Evolutionary conservation across 495 filamentous ascomycete genomes (phyloP), one percentile per base, ranked within the genome.

Genomic region (Xylaria longipes): DNA sequence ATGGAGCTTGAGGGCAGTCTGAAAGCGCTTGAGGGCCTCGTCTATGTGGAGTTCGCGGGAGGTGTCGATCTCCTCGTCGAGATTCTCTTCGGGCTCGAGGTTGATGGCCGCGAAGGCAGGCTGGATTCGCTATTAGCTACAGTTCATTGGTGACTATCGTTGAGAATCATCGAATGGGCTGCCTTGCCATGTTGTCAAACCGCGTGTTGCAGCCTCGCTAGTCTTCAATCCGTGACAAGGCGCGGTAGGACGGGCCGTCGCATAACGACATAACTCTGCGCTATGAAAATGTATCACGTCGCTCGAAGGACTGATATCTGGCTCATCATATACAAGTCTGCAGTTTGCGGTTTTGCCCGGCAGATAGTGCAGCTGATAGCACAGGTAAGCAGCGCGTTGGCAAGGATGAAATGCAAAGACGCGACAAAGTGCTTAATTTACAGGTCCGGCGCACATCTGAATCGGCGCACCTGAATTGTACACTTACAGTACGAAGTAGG

Each of bases 11-110:
- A 99, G 83, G 29, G 96, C 96, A 68, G 86, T 91, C 78, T 98
- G 94, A 79, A 98, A 99, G 35, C 95, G 89, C 82, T 98, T 98
- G 71, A 99, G 83, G 35, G 96, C 94, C 80, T 99, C 96, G 79
- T 99, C 96, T 77, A 98, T 95, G 86, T 92, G 95, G 64, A 99
- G 90, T 78, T 98, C 94, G 82, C 93, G 94, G 56, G 94, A 98
- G 71, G 95, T 93, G 75, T 99, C 96, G 76, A 97, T 82, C 81
- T 98, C 96, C 75, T 96, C 93, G 73, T 97, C 94, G 73, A 91
- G 85, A 64, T 91, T 93, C 72, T 96, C 93, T 77, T 97, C 96
- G 9, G 93, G 94, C 76, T 97, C 94, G 77, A 98, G 88, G 73
- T 98, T 98, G 78, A 98, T 87, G 54, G 96, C 92, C 46, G 90